Percentiles rank a stretch among this genome's conserved stretches.
These are phyloP conservation scores for Stromatinia cepivora DNA, from an alignment of 2,329 filamentous ascomycete genomes.

Conservation along the genomic window DNA sequence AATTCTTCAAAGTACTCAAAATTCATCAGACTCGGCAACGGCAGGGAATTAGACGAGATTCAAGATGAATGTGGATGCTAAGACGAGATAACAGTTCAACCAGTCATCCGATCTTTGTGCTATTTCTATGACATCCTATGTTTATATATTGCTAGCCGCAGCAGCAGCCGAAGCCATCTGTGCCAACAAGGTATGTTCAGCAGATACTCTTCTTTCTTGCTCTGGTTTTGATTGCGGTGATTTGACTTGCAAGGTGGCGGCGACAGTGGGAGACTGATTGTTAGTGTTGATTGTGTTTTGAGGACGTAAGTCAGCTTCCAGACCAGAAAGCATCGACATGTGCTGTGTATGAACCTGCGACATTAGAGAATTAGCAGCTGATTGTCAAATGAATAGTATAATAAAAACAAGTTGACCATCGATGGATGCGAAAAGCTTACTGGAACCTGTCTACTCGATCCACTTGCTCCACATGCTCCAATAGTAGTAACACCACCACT, in stretches of 20 bases:
- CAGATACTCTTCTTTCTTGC: slow-evolving; percentile 8
- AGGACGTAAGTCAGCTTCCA: slow-evolving; percentile 11
- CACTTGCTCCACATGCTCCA: slow-evolving; percentile 1
- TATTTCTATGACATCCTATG: not conserved
- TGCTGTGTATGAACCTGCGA: slow-evolving; percentile 2
- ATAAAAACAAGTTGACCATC: not conserved
- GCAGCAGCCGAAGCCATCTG: slow-evolving; percentile 35
- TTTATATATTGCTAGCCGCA: slow-evolving; percentile 21
- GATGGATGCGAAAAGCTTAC: not conserved
- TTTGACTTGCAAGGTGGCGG: slow-evolving; percentile 3
- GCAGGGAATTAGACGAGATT: not conserved
- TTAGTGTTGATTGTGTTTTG: not conserved
- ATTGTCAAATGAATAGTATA: not conserved
- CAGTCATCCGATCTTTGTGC: not conserved
- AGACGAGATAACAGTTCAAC: not conserved
- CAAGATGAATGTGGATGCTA: not conserved
- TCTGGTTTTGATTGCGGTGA: slow-evolving; percentile 10
- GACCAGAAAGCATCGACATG: slow-evolving; percentile 16
- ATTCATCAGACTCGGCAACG: not conserved
- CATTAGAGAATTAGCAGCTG: not conserved
- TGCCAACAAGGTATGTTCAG: slow-evolving; percentile 18
- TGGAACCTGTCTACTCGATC: not conserved
- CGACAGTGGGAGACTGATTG: not conserved
- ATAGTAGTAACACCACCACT: slow-evolving; percentile 14
- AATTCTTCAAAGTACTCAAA: not conserved